Conservation (phyloP, 305 asterid species). For the Withania somnifera region DNA sequence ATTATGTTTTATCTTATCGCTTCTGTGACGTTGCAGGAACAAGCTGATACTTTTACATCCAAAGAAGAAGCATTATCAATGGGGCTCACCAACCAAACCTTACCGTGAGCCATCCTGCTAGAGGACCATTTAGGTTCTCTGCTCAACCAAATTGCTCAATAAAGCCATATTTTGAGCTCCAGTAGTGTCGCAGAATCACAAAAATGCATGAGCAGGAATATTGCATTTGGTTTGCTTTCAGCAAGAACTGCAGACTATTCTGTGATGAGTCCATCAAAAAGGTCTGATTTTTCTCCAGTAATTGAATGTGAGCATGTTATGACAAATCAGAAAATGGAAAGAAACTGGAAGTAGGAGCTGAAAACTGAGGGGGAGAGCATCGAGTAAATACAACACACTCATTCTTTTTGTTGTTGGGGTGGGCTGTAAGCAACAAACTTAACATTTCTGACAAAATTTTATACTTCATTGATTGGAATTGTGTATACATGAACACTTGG, state of each 20-base stretch:
- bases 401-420: too few species aligned
- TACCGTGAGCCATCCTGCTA: slow-evolving; percentile 34
- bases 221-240: neutral
- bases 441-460: too few species aligned
- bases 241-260: neutral
- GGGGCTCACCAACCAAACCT: slow-evolving; percentile 67
- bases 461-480: neutral
- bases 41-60: slow-evolving; percentile 72
- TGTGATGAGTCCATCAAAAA: neutral
- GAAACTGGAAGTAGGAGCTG: neutral
- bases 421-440: too few species aligned
- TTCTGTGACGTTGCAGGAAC: slow-evolving; percentile 51
- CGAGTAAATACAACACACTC: neutral
- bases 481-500: neutral
- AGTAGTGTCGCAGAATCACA: neutral
- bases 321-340: neutral
- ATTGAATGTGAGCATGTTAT: neutral
- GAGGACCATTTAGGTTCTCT: slow-evolving; percentile 4
- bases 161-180: neutral
- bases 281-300: neutral
- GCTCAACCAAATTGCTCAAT: neutral
- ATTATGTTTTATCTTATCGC: neutral
- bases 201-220: neutral
- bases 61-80: slow-evolving; percentile 79
- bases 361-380: neutral